Evolutionary conservation across 108 stramenopile species (phyloP).

Genomic region (Skeletonema grethae): DNA sequence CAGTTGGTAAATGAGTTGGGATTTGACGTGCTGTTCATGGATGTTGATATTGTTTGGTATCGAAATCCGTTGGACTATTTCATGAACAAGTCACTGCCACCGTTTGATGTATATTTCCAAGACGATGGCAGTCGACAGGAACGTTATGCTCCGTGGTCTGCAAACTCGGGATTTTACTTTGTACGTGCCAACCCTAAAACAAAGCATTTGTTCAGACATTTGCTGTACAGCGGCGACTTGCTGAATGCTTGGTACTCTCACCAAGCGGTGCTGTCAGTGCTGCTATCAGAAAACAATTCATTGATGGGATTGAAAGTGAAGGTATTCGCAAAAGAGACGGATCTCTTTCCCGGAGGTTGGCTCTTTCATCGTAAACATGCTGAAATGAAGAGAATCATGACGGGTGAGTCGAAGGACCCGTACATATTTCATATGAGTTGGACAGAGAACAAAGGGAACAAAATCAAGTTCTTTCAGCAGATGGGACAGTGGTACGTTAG

Average conservation of each 20-base stretch:
- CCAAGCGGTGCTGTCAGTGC: slow-evolving; percentile 64
- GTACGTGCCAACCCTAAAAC: slow-evolving; percentile 66
- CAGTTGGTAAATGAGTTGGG: slow-evolving; percentile 10
- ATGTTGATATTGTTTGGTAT: slow-evolving; percentile 14
- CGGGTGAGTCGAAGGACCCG: slow-evolving; percentile 24
- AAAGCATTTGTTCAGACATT: slow-evolving; percentile 55
- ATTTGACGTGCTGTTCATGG: slow-evolving; percentile 1
- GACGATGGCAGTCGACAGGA: slow-evolving; percentile 47
- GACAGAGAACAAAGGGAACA: slow-evolving; percentile 86
- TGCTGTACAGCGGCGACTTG: slow-evolving; percentile 61
- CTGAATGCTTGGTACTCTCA: slow-evolving; percentile 64
- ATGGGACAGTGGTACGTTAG: slow-evolving; percentile 78
- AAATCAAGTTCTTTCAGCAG: slow-evolving; percentile 73
- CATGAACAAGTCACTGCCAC: not conserved
- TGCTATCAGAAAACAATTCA: slow-evolving; percentile 71
- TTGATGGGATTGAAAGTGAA: slow-evolving; percentile 77
- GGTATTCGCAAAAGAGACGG: slow-evolving; percentile 55
- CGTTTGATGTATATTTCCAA: slow-evolving; percentile 51
- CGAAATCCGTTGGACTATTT: slow-evolving; percentile 6
- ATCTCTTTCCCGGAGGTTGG: slow-evolving; percentile 60
- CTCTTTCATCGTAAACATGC: slow-evolving; percentile 47
- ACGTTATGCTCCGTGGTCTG: slow-evolving; percentile 65
- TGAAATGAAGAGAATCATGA: slow-evolving; percentile 51
- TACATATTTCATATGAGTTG: slow-evolving; percentile 78
- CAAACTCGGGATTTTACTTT: slow-evolving; percentile 88